phyloP scores from a whole-genome alignment of 208 protist species.

The Wallacemonas rigidus region DNA sequence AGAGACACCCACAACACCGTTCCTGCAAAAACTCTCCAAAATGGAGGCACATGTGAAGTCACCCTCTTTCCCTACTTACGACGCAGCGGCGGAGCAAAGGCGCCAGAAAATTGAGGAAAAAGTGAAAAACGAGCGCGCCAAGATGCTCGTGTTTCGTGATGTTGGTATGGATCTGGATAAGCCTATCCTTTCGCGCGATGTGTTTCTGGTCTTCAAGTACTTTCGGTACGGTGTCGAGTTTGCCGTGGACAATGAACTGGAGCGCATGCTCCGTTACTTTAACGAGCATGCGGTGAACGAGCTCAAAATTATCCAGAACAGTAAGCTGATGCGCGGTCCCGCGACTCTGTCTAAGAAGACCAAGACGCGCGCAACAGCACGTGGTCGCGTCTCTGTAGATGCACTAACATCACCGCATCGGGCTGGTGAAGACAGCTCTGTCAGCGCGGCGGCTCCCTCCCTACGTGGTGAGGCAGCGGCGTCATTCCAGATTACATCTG shows the following conservation, averaged over 20 bases:
- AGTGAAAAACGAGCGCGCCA: constrained; percentile 68
- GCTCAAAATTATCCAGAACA: constrained; percentile 87
- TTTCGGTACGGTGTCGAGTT: constrained; percentile 87
- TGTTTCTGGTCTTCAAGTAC: constrained; percentile 88
- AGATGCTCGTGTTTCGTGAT: constrained; percentile 85
- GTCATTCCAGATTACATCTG: constrained; percentile 44
- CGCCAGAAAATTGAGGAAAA: constrained; percentile 50
- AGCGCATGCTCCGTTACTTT: constrained; percentile 89
- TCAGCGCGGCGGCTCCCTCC: background rate
- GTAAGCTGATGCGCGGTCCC: constrained; percentile 88
- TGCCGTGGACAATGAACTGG: constrained; percentile 87
- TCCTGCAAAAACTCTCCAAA: constrained; percentile 59
- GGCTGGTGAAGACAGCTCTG: background rate
- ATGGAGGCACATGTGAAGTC: constrained; percentile 58
- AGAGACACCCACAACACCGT: constrained; percentile 15
- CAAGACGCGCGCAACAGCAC: constrained; percentile 5
- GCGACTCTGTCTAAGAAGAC: constrained; percentile 53
- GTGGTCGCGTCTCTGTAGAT: background rate
- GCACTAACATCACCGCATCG: background rate
- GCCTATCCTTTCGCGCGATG: constrained; percentile 85
- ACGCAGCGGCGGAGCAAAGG: constrained; percentile 40
- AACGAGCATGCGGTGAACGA: constrained; percentile 90
- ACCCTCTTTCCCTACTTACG: constrained; percentile 54
- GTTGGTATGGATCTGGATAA: constrained; percentile 91
- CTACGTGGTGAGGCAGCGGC: background rate